phyloP scores from a whole-genome alignment of 2,329 filamentous ascomycete genomes.

The Corniculantispora saksenae region DNA sequence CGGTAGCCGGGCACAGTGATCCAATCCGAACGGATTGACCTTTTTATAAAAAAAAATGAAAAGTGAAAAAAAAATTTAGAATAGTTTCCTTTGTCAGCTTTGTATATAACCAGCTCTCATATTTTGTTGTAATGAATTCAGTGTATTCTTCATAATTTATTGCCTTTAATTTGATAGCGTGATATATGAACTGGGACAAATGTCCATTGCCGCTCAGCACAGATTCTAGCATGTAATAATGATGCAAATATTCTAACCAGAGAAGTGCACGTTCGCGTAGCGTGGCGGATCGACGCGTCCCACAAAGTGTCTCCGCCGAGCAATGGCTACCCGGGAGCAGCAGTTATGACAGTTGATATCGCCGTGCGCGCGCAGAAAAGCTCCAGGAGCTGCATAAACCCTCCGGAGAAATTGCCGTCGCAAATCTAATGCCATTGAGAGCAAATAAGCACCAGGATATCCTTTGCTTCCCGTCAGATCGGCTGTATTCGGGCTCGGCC shows the following conservation, averaged over 20 bases:
- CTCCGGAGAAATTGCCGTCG: not conserved
- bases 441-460: not conserved
- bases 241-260: not conserved
- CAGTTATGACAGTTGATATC: not conserved
- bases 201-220: no score
- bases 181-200: no score
- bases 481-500: not conserved
- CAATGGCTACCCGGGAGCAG: slow-evolving; percentile 4
- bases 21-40: no score
- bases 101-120: not conserved
- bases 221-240: not conserved
- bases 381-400: not conserved
- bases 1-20: not conserved
- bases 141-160: no score
- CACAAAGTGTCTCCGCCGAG: slow-evolving; percentile 3
- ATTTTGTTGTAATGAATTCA: not conserved
- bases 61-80: no score
- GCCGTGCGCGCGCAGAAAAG: not conserved
- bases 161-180: no score
- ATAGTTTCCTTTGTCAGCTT: not conserved
- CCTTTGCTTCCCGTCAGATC: not conserved
- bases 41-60: no score
- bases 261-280: no score
- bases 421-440: not conserved
- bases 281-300: not conserved